Base-by-base conservation (phyloP, 2,329 filamentous ascomycete species). In the Colletotrichum destructivum region DNA sequence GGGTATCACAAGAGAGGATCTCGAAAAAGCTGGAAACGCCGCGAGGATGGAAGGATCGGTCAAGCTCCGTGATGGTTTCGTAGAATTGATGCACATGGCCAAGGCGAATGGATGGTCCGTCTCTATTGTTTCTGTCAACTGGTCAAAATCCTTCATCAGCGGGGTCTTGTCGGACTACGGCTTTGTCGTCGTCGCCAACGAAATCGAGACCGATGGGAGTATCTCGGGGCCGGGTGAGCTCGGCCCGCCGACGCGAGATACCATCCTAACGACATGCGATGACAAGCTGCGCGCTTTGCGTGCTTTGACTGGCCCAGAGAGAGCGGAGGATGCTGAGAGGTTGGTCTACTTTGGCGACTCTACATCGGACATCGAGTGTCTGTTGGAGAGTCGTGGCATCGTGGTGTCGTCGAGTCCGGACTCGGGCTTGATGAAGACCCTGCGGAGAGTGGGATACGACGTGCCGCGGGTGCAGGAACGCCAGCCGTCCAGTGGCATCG, bases 341-440 rank as follows among this genome's bases (percentile, higher is more conserved):
- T 76, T 81, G n/a, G 77, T 88, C n/a, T 90, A 90, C 79, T 85
- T 89, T 76, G 88, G 88, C 9, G 88, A 90, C 76, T 89, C 88
- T 38, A 83, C 83, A 2, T 90, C 88, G 2, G 88, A 90, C 76
- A 78, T 90, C 67, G 84, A 86, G 75, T 90, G 88, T 70, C 78
- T 90, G 47, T 74, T 88, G 4, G 76, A 78, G 26, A 78, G 77
- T 2, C 78, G 80, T 7, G 88, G 88, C 4, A 78, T 89, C 26
- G 83, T 87, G 52, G 81, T 90, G 76, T 84, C 47, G 75, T 79
- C 18, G 80, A 80, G 69, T 73, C 46, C 67, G 78, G 55, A 71
- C 78, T 62, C 65, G 67, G 73, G 79, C 77, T 42, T 72, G 64
- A 60, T 73, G 35, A 49, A 21, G 38, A 72, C 69, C 13, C 73